Evolutionary conservation across 352 stramenopile genomes (phyloP).

Genomic region (Phytophthora rubi): DNA sequence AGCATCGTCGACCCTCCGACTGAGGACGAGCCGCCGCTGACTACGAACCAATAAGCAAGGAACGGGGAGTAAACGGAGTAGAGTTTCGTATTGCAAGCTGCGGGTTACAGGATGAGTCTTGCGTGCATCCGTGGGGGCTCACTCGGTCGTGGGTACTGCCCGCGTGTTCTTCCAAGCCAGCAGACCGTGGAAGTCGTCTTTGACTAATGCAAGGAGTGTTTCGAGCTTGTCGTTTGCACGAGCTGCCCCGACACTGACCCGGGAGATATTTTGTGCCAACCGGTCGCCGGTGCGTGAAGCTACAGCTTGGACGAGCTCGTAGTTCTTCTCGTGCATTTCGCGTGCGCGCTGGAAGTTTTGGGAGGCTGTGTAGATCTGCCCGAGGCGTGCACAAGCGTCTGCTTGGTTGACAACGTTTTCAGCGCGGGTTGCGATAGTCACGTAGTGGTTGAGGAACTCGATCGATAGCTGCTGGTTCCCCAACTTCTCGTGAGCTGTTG

Average conservation of each 20-base stretch:
- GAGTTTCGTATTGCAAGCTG: conserved; percentile 14
- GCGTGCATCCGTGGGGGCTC: neutral
- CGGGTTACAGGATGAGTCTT: neutral
- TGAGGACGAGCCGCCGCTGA: conserved; percentile 6
- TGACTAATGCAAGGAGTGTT: conserved; percentile 67
- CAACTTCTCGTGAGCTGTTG: conserved; percentile 85
- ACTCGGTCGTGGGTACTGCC: conserved; percentile 58
- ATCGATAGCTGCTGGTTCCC: conserved; percentile 83
- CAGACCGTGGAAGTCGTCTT: conserved; percentile 69
- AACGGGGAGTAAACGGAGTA: conserved; percentile 9
- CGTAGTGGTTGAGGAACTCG: conserved; percentile 90
- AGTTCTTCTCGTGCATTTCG: conserved; percentile 92
- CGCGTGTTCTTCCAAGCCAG: conserved; percentile 84
- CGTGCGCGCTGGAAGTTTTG: conserved; percentile 83
- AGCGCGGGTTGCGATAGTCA: conserved; percentile 76
- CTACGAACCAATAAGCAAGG: conserved; percentile 13
- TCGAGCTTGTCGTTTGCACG: conserved; percentile 76
- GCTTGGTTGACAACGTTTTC: conserved; percentile 90
- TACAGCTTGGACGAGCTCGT: conserved; percentile 78
- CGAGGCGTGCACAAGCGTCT: conserved; percentile 85
- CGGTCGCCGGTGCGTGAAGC: conserved; percentile 47
- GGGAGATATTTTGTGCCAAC: conserved; percentile 63
- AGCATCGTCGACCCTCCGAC: conserved; percentile 69
- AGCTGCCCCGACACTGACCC: conserved; percentile 72
- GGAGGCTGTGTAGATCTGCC: conserved; percentile 83